Evolutionary conservation across 345 rosid species (phyloP).

Genomic region (Eucalyptus erythrocorys): DNA sequence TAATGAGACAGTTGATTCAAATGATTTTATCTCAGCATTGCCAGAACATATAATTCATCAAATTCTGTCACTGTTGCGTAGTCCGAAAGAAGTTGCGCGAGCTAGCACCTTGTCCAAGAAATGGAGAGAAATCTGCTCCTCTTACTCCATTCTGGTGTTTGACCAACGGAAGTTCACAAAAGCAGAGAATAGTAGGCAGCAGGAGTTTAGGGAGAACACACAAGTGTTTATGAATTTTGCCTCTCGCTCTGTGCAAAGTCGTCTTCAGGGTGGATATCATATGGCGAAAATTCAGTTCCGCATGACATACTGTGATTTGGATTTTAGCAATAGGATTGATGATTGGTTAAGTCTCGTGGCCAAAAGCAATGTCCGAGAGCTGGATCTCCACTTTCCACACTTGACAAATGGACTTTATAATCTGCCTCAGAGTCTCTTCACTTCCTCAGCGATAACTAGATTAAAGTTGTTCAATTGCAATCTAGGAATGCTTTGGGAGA

Average conservation of each 20-base stretch:
- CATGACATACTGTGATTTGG: not conserved
- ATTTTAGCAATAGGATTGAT: not conserved
- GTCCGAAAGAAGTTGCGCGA: conserved; percentile 21
- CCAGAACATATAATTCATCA: conserved; percentile 20
- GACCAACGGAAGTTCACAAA: conserved; percentile 16
- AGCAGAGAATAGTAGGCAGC: not conserved
- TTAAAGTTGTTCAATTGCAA: conserved; percentile 13
- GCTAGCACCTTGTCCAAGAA: conserved; percentile 17
- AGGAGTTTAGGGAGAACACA: not conserved
- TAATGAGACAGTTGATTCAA: not conserved
- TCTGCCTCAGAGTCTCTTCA: conserved; percentile 4
- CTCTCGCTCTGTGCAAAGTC: conserved; percentile 1
- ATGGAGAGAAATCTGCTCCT: conserved; percentile 14
- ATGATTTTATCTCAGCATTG: conserved; percentile 12
- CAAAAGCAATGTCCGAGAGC: conserved; percentile 5
- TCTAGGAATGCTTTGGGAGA: not conserved
- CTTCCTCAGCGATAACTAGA: conserved; percentile 1
- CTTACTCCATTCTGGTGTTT: conserved; percentile 7
- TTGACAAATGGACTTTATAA: not conserved
- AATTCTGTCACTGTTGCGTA: conserved; percentile 8
- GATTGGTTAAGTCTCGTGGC: conserved; percentile 6
- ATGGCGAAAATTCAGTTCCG: conserved; percentile 9
- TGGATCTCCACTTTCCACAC: conserved; percentile 6
- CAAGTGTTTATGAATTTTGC: conserved; percentile 1
- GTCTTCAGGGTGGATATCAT: not conserved